Evolutionary conservation across 2,329 filamentous ascomycete genomes (phyloP), one percentile per base, ranked within the genome.

Genomic region (Aspergillus pseudoviridinutans): DNA sequence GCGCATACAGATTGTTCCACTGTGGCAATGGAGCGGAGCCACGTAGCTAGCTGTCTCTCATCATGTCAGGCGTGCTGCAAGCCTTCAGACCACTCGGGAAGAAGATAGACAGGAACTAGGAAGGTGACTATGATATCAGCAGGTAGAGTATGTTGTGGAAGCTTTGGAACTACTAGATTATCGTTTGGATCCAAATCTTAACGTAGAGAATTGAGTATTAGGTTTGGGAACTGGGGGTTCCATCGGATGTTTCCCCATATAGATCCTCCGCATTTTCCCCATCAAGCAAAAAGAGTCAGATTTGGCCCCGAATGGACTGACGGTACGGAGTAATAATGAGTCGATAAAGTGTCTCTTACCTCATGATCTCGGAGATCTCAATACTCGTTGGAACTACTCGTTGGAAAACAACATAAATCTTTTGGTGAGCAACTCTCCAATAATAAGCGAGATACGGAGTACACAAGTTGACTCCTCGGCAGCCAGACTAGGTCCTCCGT

Each of bases 1-100:
- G 55, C 63, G 62, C 64, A 63, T 47, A 51, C 29, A 56, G 53
- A 56, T 4, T 50, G 59, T 66, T 62, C 64, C 62, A 66, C 64
- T 54, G 55, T 22, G 51, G 53, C 57, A 55, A 57, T 49, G 57
- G 56, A 57, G 58, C 44, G 42, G 55, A 61, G 62, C 62, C 64
- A 66, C 64, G 64, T 66, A 63, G 64, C 62, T 59, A 44, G 41
- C 41, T 22, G 41, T 22, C 44, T 25, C 20, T 47, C 12, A 54
- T 51, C 49, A 51, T 51, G 61, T 65, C 62, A 64, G 59, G 62
- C 53, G 56, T 55, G 52, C 58, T 58, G 58, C 60, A 60, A 60
- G 56, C 61, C 54, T 55, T 20, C 42, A 46, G 42, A 9, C 44
- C n/a, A 24, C 6, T 24, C 44, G 22, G 44, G 42, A 27, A 47